Conservation (phyloP, 495 filamentous ascomycete genomes). For the Opeltia flavorubescens region DNA sequence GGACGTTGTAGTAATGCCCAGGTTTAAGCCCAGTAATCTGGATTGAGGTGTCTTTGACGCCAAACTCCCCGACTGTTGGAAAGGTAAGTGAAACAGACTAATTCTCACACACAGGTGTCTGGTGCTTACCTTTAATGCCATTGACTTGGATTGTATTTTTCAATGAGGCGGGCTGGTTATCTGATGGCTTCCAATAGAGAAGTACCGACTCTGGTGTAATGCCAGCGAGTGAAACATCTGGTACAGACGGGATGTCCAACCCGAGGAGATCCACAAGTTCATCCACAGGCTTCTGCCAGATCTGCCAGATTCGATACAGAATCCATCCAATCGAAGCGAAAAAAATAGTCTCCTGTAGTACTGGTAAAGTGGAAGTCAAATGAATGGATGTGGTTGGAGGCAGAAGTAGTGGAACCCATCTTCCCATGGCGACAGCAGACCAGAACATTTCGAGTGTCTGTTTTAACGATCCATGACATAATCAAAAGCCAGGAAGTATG, state of each 20-base stretch:
- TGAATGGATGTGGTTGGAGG: conserved; percentile 2
- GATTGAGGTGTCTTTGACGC: conserved; percentile 73
- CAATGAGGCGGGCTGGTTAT: conserved; percentile 59
- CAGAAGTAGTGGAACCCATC: neutral
- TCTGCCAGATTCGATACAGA: conserved; percentile 65
- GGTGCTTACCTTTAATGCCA: conserved; percentile 66
- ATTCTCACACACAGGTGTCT: neutral
- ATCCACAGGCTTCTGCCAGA: conserved; percentile 52
- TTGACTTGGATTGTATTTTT: conserved; percentile 91
- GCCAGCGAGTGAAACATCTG: conserved; percentile 81
- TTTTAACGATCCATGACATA: neutral
- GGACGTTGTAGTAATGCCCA: conserved; percentile 77
- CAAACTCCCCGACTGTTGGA: conserved; percentile 66
- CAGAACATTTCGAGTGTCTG: neutral
- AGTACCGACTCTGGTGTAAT: conserved; percentile 75
- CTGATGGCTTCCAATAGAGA: conserved; percentile 80
- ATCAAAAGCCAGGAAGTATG: too few relatives aligned
- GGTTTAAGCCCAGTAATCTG: conserved; percentile 76
- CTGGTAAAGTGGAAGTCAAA: conserved; percentile 20
- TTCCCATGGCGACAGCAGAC: neutral
- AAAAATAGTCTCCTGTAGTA: conserved; percentile 35
- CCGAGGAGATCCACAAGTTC: conserved; percentile 81
- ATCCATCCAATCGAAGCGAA: conserved; percentile 47
- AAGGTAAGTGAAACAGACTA: conserved; percentile 3
- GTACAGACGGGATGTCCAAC: conserved; percentile 80